A percentile compares a stretch with the other conserved stretches of the same genome.
Conservation (phyloP, 73 alveolate species). For the Loxodes magnus region DNA sequence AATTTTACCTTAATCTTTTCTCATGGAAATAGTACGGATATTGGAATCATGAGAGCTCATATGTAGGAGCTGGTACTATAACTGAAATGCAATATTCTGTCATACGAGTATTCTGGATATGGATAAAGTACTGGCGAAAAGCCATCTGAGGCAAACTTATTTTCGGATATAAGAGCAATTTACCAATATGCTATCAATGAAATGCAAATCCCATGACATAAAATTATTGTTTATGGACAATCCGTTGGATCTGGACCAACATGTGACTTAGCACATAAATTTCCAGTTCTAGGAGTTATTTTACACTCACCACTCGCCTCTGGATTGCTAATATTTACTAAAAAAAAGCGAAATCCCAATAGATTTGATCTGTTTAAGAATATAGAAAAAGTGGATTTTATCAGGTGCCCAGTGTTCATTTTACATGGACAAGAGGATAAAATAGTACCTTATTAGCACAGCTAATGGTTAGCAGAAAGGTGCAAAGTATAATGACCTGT, state of each 20-base stretch:
- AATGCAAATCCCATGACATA: constrained; percentile 9
- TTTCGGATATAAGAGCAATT: constrained; percentile 37
- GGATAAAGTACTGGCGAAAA: constrained; percentile 51
- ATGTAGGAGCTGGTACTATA: constrained; percentile 22
- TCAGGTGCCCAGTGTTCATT: constrained; percentile 24
- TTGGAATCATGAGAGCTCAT: constrained; percentile 34
- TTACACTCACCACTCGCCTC: constrained; percentile 24
- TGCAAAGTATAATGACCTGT: constrained; percentile 2
- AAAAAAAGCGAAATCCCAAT: neutral
- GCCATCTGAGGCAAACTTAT: constrained; percentile 29
- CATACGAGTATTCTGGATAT: constrained; percentile 53
- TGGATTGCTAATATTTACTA: constrained; percentile 13
- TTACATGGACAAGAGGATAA: constrained; percentile 39
- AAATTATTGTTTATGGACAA: constrained; percentile 31
- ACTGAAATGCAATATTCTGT: constrained; percentile 19
- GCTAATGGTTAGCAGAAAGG: constrained; percentile 4
- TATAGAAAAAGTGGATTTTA: constrained; percentile 14
- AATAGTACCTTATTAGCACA: constrained; percentile 14
- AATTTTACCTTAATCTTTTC: constrained; percentile 31
- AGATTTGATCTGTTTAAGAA: constrained; percentile 32
- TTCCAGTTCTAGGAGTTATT: constrained; percentile 19
- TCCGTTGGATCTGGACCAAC: constrained; percentile 40
- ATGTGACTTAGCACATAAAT: constrained; percentile 14
- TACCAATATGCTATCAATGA: constrained; percentile 12
- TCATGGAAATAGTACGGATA: constrained; percentile 56